Evolutionary conservation across 495 filamentous ascomycete species (phyloP).

Genomic region (Hypomontagnella submonticulosa): DNA sequence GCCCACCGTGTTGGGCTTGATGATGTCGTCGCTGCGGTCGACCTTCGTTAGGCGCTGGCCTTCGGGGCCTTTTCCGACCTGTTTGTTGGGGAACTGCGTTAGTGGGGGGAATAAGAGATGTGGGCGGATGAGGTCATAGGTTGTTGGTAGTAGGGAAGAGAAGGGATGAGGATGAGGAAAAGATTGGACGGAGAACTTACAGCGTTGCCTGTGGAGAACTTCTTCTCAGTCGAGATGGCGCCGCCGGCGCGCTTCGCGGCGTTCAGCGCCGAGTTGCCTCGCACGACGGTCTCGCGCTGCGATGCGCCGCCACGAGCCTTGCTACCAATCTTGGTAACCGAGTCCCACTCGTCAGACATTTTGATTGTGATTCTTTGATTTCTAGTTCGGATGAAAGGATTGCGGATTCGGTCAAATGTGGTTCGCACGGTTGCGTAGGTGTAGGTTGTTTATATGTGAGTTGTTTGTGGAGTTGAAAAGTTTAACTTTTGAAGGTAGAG

Average conservation of each 20-base stretch:
- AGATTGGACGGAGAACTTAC: constrained; percentile 66
- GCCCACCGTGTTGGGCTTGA: constrained; percentile 93
- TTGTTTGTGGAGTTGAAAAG: constrained; percentile 11
- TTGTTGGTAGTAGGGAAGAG: no score
- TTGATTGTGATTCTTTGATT: constrained; percentile 39
- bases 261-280: constrained; percentile 88
- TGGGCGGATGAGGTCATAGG: constrained; percentile 1
- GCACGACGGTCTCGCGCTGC: constrained; percentile 84
- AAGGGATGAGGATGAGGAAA: not conserved
- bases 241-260: constrained; percentile 84
- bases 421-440: not conserved
- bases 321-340: constrained; percentile 91
- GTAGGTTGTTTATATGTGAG: not conserved
- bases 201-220: constrained; percentile 77
- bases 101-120: constrained; percentile 1
- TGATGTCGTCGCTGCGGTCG: constrained; percentile 96
- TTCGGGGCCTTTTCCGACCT: constrained; percentile 63
- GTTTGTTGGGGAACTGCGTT: constrained; percentile 26
- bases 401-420: not conserved
- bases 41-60: constrained; percentile 98
- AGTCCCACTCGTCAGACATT: constrained; percentile 82
- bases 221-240: constrained; percentile 91
- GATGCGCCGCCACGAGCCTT: constrained; percentile 72
- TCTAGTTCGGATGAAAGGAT: constrained; percentile 2
- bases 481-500: constrained; percentile 9